Evolutionary conservation across 768 basidiomycete genomes (phyloP).

Genomic region (Leccinum pellstonianum): DNA sequence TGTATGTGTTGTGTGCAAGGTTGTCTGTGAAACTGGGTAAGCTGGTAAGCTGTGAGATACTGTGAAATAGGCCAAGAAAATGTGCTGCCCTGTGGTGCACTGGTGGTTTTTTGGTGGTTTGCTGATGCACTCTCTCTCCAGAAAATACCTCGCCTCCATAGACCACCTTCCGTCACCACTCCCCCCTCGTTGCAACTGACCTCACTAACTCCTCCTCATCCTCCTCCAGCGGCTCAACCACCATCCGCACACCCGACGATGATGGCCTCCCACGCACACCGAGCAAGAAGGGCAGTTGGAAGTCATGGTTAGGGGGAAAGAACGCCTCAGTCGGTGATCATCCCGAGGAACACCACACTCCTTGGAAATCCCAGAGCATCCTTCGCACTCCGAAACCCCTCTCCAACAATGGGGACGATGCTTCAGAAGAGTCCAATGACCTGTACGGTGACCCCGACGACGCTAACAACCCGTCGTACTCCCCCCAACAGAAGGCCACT

Average conservation of each 20-base stretch:
- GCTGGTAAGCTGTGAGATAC: too few relatives aligned
- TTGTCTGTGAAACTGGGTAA: too few relatives aligned
- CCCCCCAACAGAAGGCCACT: conserved; percentile 29
- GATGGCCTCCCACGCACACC: conserved; percentile 38
- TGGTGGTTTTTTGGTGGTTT: too few relatives aligned
- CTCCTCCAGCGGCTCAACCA: conserved; percentile 53
- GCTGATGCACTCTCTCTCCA: conserved; percentile 23
- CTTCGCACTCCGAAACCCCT: conserved; percentile 24
- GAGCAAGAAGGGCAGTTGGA: conserved; percentile 52
- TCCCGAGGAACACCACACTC: conserved; percentile 23
- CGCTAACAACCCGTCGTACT: conserved; percentile 10
- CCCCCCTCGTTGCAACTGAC: conserved; percentile 29
- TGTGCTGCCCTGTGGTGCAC: too few relatives aligned
- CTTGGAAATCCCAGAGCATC: conserved; percentile 31
- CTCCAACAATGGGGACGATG: conserved; percentile 32
- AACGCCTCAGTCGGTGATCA: conserved; percentile 29
- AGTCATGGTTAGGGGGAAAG: conserved; percentile 51
- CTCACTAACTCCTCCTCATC: conserved; percentile 57
- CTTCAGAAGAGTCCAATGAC: conserved; percentile 40
- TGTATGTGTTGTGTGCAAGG: too few relatives aligned
- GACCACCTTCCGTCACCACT: conserved; percentile 20
- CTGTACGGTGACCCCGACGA: conserved; percentile 28
- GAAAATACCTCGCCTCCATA: conserved; percentile 22
- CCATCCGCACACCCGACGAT: conserved; percentile 61
- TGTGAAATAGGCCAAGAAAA: too few relatives aligned